Percentiles rank a stretch among this genome's conserved stretches.
Conservation (phyloP, 345 rosid genomes). For the Firmiana major region DNA sequence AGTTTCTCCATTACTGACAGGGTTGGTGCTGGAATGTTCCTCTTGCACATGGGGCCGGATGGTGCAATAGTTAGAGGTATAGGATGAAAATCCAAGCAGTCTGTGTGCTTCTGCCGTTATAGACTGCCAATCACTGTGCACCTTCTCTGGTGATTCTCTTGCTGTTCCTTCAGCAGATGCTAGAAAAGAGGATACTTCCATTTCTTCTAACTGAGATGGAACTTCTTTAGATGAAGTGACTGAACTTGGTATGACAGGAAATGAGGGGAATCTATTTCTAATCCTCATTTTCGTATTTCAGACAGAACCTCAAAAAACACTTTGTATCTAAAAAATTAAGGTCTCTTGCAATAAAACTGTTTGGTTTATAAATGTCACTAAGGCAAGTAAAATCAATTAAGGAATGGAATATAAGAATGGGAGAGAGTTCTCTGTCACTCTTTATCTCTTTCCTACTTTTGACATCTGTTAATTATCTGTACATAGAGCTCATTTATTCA, state of each 20-base stretch:
- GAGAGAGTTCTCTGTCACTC: background rate
- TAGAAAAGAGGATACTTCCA: background rate
- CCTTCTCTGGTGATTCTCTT: background rate
- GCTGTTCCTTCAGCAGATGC: background rate
- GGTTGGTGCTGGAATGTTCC: background rate
- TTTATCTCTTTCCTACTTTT: background rate
- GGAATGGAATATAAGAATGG: background rate
- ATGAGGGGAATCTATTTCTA: background rate
- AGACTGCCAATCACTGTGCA: background rate
- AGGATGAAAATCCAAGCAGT: constrained; percentile 6
- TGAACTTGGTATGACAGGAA: background rate
- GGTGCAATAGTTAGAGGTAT: background rate
- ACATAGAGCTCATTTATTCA: background rate
- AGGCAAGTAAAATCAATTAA: constrained; percentile 1
- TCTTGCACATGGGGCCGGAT: background rate
- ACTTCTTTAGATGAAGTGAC: background rate
- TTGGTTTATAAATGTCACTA: background rate
- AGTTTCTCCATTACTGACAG: background rate
- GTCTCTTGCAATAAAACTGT: background rate
- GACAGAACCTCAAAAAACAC: background rate
- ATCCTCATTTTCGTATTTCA: constrained; percentile 1
- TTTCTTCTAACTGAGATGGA: background rate
- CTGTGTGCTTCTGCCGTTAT: background rate
- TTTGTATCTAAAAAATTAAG: background rate
- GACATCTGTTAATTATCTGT: background rate